Evolutionary conservation across 1,284 basidiomycete genomes (phyloP).

Genomic region (Pseudozyma sp.): DNA sequence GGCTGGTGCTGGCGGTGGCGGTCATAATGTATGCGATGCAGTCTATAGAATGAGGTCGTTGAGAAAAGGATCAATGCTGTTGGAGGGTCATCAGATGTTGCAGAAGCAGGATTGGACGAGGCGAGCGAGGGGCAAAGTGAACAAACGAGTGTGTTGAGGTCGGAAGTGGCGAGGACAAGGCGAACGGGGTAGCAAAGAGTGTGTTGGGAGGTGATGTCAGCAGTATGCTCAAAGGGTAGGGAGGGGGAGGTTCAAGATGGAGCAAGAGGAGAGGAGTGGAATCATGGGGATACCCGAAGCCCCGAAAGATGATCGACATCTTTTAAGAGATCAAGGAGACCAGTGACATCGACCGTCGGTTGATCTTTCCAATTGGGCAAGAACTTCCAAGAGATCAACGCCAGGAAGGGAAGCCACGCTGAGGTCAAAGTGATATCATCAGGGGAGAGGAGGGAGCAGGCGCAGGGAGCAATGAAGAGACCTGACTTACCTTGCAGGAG

Average conservation of each 20-base stretch:
- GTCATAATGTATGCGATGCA: slow-evolving; percentile 33
- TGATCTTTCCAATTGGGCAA: neutral
- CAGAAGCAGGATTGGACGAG: neutral
- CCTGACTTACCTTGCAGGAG: slow-evolving; percentile 31
- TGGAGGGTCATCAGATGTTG: slow-evolving; percentile 13
- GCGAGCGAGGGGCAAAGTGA: neutral
- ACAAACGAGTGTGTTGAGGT: slow-evolving; percentile 25
- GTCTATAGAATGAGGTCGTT: neutral
- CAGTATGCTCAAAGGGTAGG: slow-evolving; percentile 5
- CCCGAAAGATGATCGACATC: slow-evolving; percentile 2
- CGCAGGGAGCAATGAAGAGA: neutral
- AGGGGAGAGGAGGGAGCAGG: neutral
- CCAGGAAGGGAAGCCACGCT: neutral
- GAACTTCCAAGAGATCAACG: slow-evolving; percentile 5
- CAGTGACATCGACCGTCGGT: slow-evolving; percentile 11
- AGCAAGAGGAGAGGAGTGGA: slow-evolving; percentile 23
- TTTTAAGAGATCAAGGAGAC: slow-evolving; percentile 18
- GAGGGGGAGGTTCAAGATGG: slow-evolving; percentile 4
- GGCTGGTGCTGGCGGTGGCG: slow-evolving; percentile 28
- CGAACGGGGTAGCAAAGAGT: neutral
- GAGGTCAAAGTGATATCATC: slow-evolving; percentile 7
- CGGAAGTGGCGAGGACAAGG: slow-evolving; percentile 1
- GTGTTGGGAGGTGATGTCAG: slow-evolving; percentile 16
- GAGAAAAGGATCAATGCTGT: slow-evolving; percentile 16
- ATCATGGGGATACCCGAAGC: slow-evolving; percentile 9